Conservation (phyloP, 495 filamentous ascomycete species). For the Penicillium lividum region DNA sequence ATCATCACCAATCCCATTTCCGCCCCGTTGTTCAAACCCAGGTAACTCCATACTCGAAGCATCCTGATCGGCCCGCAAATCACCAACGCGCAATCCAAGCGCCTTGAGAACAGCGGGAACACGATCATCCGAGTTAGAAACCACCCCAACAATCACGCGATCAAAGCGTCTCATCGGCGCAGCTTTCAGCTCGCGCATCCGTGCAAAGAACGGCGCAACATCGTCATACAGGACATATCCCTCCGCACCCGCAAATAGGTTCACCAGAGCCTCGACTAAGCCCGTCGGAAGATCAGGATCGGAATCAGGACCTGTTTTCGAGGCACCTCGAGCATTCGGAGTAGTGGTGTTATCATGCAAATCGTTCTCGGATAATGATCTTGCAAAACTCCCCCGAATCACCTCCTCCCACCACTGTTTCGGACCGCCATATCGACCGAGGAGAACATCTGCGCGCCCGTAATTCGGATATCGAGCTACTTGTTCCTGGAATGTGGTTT, state of each 20-base stretch:
- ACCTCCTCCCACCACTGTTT: constrained; percentile 73
- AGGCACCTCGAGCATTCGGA: not conserved
- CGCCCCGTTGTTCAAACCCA: constrained; percentile 38
- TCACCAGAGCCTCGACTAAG: constrained; percentile 55
- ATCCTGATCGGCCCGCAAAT: constrained; percentile 36
- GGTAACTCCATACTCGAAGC: constrained; percentile 36
- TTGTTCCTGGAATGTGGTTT: constrained; percentile 53
- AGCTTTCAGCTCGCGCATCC: constrained; percentile 29
- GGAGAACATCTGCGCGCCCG: constrained; percentile 50
- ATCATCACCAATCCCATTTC: constrained; percentile 9
- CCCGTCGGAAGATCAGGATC: constrained; percentile 34
- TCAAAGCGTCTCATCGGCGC: constrained; percentile 18
- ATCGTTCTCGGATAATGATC: constrained; percentile 9
- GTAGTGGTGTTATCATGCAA: no score
- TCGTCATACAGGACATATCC: constrained; percentile 64
- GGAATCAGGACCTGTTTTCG: not conserved
- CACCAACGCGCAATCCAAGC: constrained; percentile 59
- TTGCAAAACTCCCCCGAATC: constrained; percentile 34
- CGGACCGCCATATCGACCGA: constrained; percentile 51
- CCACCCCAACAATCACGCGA: constrained; percentile 58
- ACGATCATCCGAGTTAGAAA: constrained; percentile 79
- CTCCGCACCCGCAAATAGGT: constrained; percentile 59
- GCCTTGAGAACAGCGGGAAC: constrained; percentile 61
- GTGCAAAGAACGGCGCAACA: constrained; percentile 53
- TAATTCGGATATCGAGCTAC: constrained; percentile 62